These are phyloP conservation scores for Monsonia emarginata DNA, from an alignment of 441 rosid genomes.

Conservation along the genomic window DNA sequence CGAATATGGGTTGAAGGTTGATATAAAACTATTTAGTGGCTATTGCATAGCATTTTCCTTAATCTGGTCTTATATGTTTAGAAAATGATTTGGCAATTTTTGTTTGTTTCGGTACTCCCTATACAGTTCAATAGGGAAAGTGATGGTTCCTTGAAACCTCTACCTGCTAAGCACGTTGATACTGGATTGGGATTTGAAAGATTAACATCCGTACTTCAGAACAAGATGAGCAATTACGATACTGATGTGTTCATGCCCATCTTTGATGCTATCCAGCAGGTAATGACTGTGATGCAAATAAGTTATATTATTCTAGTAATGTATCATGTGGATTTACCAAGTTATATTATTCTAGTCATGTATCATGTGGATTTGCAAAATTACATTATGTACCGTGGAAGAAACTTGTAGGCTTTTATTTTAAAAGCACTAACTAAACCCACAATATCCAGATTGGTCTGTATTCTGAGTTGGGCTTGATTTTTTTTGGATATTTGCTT, in stretches of 20 bases:
- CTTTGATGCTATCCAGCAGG: slow-evolving; percentile 83
- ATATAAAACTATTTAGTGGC: not conserved
- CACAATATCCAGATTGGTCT: not conserved
- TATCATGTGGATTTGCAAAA: not conserved
- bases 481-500: not conserved
- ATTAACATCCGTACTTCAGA: slow-evolving; percentile 77
- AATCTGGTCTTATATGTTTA: not conserved
- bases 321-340: not conserved
- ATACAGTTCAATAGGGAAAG: slow-evolving; percentile 84
- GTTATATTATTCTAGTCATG: not conserved
- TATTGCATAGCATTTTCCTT: not conserved
- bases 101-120: slow-evolving; percentile 12
- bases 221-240: slow-evolving; percentile 97
- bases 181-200: slow-evolving; percentile 98
- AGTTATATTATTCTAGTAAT: not conserved
- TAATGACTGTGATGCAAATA: slow-evolving; percentile 17
- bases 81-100: not conserved
- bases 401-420: too few relatives aligned
- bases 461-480: not conserved
- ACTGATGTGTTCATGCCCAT: slow-evolving; percentile 91
- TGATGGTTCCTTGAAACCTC: slow-evolving; percentile 70
- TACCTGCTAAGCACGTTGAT: slow-evolving; percentile 96
- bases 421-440: too few relatives aligned
- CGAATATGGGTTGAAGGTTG: not conserved
- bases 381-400: too few relatives aligned